A percentile compares a stretch with the other conserved stretches of the same genome.
Evolutionary conservation across 2,329 filamentous ascomycete genomes (phyloP).

Genomic region (Zalaria sp.): DNA sequence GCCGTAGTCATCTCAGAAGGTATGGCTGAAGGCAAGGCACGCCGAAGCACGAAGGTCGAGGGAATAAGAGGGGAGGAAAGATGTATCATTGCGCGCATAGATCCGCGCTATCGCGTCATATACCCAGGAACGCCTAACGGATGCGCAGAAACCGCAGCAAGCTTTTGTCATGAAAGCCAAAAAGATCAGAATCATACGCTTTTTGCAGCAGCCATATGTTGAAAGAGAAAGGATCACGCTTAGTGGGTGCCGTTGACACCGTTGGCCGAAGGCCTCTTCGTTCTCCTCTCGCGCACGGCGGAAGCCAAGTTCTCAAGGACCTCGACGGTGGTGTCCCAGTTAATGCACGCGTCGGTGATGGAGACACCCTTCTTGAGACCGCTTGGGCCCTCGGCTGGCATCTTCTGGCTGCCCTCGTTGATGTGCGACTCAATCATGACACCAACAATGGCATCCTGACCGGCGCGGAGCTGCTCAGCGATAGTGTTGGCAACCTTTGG

Average conservation of each 20-base stretch:
- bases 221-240: neutral
- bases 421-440: conserved; percentile 99
- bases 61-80: no score
- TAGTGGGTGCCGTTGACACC: conserved; percentile 12
- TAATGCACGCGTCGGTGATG: conserved; percentile 92
- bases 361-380: conserved; percentile 78
- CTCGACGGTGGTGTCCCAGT: conserved; percentile 73
- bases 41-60: no score
- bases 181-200: no score
- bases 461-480: conserved; percentile 72
- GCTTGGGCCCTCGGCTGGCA: conserved; percentile 64
- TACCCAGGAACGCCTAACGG: no score
- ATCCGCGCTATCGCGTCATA: no score
- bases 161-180: no score
- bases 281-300: conserved; percentile 63
- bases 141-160: no score
- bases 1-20: no score
- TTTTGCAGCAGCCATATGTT: no score
- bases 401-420: conserved; percentile 67
- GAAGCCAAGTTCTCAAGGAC: conserved; percentile 75
- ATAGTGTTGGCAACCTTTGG: conserved; percentile 77
- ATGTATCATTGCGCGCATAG: no score
- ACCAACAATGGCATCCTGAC: conserved; percentile 79
- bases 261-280: conserved; percentile 12
- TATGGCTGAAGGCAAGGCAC: no score